These are phyloP conservation scores for Saitozyma podzolica DNA, from an alignment of 768 basidiomycete species.

Conservation along the genomic window DNA sequence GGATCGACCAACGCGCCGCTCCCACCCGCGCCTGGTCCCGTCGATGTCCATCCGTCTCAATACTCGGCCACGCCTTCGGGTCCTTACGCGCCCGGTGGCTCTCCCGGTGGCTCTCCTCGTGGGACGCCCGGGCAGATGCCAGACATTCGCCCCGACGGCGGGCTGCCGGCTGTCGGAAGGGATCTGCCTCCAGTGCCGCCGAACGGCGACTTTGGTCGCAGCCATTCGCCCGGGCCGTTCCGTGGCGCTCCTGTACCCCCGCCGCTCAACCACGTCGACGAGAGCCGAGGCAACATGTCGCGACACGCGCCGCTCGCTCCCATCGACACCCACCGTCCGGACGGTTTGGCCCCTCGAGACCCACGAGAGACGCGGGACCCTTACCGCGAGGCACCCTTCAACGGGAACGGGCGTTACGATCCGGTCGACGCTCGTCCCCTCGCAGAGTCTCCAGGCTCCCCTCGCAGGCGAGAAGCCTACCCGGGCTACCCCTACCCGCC, in stretches of 20 bases:
- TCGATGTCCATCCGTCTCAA: constrained; percentile 93
- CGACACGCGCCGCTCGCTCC: constrained; percentile 49
- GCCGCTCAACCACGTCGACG: constrained; percentile 42
- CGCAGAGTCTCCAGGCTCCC: constrained; percentile 36
- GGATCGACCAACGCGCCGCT: constrained; percentile 72
- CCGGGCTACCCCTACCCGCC: constrained; percentile 25
- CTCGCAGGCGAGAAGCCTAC: constrained; percentile 33
- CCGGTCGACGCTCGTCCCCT: constrained; percentile 25
- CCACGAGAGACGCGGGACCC: constrained; percentile 4
- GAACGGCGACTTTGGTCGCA: constrained; percentile 25
- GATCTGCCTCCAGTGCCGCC: constrained; percentile 49
- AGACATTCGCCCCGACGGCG: not conserved
- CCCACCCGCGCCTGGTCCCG: constrained; percentile 83
- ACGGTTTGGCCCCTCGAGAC: constrained; percentile 9
- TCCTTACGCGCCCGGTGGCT: constrained; percentile 20
- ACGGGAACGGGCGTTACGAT: constrained; percentile 22
- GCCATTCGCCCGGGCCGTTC: constrained; percentile 45
- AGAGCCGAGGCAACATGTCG: constrained; percentile 43
- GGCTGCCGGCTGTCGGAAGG: constrained; percentile 28
- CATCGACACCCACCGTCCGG: constrained; percentile 42
- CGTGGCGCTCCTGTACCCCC: constrained; percentile 46
- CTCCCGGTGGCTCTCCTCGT: constrained; percentile 35
- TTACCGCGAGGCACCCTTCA: constrained; percentile 3
- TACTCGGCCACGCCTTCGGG: constrained; percentile 56
- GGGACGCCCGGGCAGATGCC: constrained; percentile 5